Base-by-base conservation (phyloP, 306 rosid species). In the Albizia julibrissin region DNA sequence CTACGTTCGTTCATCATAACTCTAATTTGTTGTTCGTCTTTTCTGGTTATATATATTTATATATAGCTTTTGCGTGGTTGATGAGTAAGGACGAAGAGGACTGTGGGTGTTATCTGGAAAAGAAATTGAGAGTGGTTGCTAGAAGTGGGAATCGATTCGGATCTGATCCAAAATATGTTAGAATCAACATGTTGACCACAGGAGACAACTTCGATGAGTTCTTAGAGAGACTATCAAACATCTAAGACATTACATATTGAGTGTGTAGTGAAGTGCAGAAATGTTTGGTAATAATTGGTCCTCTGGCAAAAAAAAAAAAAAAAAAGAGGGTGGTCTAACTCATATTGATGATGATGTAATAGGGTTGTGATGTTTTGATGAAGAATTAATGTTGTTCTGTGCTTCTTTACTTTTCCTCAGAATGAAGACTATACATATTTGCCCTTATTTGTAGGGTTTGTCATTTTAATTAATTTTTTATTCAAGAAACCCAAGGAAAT, bases 51-150 rank as follows among this genome's bases (percentile, higher is more conserved):
- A 52, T 19, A 19, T 6, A 50, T 18, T 16, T 18, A 52, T n/a
- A 24, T 50, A 43, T 86, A 94, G 97, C 80, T 74, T 95, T 86
- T 84, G 90, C 92, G 1, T 95, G 98, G 98, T 62, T 95, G 94
- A 89, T 90, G 89, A 49, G 87, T 47, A 75, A 89, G 29, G 86
- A 82, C 24, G 85, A 83, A 50, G 86, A 88, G 81, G 87, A 93
- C 61, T 81, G 88, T 31, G 85, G 69, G 77, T 74, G 62, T 75
- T 83, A 79, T 74, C 54, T 93, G 72, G 86, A 75, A 46, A 90
- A 72, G 39, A 46, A 87, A 47, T 6, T 77, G 46, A 89, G 85
- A 54, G 81, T 91, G 34, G 21, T 54, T 72, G 81, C 76, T 31
- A 88, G 95, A 84, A 86, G 83, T 19, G 98, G 98, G 49, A 50